Evolutionary conservation across 371 early-diverging fungal genomes (phyloP), one percentile per base, ranked within the genome.

Genomic region (Mucor indicus): DNA sequence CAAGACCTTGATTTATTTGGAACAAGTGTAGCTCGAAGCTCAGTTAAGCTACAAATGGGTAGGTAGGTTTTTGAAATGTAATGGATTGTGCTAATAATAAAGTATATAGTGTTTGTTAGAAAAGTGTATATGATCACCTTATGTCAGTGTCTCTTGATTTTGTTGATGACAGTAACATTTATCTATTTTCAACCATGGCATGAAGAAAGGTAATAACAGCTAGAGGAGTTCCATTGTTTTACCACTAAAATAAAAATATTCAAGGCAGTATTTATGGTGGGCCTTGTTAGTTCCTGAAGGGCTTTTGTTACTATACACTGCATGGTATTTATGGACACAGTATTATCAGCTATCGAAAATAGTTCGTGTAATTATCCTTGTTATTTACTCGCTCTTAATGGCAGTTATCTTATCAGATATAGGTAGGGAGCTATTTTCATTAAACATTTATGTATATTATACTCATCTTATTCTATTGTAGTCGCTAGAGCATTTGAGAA

Each of bases 281-380:
- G 43, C 63, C 8, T 50, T 64, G 4, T 36, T 75, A 13, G 35
- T 65, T 22, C 69, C 67, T 2, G 47, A 57, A 3, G 38, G 54
- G n/a, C 7, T 67, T 4, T 21, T 64, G 0, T 50, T 62, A 16
- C 24, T 52, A 0, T 30, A 63, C 4, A 33, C 53, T 11, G 55
- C 60, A 19, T 70, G 69, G 69, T 62, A 65, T 19, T 49, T 75
- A 17, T 75, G 75, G 75, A 41, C 60, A 17, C 60, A 64, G 10
- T 68, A 75, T 31, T 65, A 65, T 16, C 66, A 66, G 27, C 15
- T 75, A n/a, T 58, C 69, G 10, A 21, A 19, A 6, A 21, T 24
- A 4, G 51, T 44, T 17, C 62, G 63, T 11, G 36, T 40, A 12
- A 41, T 53, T 10, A 20, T 64, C 10, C 39, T 74, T 15, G 31